Percentiles rank a stretch among this genome's conserved stretches.
Evolutionary conservation across 2,329 filamentous ascomycete genomes (phyloP).

Genomic region (Lecanicillium sp.): DNA sequence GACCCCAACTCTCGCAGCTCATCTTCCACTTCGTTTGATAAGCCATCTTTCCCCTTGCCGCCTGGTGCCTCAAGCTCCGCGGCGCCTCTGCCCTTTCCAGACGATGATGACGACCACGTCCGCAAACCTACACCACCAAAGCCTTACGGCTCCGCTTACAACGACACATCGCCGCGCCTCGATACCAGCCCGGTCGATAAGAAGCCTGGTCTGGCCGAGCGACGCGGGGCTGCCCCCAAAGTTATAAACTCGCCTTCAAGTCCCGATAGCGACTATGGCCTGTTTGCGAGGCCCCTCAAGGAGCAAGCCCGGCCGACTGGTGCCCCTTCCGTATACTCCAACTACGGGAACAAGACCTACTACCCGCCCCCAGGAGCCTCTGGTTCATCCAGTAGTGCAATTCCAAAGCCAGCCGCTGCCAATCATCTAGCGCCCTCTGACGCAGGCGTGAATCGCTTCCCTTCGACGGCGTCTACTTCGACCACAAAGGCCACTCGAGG

Average conservation of each 20-base stretch:
- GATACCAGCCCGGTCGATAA: constrained; percentile 47
- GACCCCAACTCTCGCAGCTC: constrained; percentile 38
- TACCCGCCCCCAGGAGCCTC: constrained; percentile 48
- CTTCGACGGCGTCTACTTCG: constrained; percentile 84
- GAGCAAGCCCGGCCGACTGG: constrained; percentile 32
- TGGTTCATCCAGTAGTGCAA: constrained; percentile 23
- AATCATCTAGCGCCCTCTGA: constrained; percentile 27
- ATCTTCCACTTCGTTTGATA: constrained; percentile 29
- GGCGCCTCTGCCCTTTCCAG: constrained; percentile 61
- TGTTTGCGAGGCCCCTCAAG: constrained; percentile 63
- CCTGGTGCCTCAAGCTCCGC: constrained; percentile 66
- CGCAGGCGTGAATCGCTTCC: constrained; percentile 52
- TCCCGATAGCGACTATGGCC: constrained; percentile 66
- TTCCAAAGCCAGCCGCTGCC: constrained; percentile 13
- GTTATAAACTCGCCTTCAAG: constrained; percentile 77
- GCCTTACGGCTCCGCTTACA: constrained; percentile 36
- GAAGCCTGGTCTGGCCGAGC: constrained; percentile 66
- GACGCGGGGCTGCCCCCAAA: constrained; percentile 73
- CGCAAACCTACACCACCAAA: constrained; percentile 37
- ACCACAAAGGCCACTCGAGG: constrained; percentile 88
- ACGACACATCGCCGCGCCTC: constrained; percentile 46
- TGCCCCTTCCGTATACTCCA: constrained; percentile 34
- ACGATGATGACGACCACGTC: constrained; percentile 57
- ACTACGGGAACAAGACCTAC: constrained; percentile 50
- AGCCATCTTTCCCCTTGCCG: constrained; percentile 55